Evolutionary conservation across 148 eudicot genomes (phyloP).

Genomic region (Vaccinium myrtillus): DNA sequence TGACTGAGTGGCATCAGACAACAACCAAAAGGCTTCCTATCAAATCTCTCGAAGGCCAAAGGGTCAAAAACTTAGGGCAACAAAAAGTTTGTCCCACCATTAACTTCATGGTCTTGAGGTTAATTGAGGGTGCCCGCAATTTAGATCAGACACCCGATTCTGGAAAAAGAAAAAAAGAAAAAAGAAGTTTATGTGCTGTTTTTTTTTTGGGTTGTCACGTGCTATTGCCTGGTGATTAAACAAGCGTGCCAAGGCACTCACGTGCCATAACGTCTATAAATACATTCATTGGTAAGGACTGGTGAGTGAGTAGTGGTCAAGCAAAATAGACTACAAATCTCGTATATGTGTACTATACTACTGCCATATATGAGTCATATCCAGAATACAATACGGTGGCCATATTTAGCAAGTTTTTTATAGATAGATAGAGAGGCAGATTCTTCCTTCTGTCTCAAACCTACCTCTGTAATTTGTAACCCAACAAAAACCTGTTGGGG

Average conservation of each 20-base stretch:
- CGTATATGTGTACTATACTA: neutral
- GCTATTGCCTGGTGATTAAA: conserved; percentile 12
- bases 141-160: too few relatives aligned
- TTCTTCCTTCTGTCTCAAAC: conserved; percentile 6
- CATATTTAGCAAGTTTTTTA: conserved; percentile 1
- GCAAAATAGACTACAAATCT: conserved; percentile 5
- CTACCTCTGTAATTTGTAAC: conserved; percentile 5
- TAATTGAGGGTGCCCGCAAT: too few relatives aligned
- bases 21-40: too few relatives aligned
- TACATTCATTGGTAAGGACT: conserved; percentile 17
- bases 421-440: neutral
- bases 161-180: too few relatives aligned
- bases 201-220: conserved; percentile 17
- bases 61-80: too few relatives aligned
- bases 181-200: neutral
- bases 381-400: neutral
- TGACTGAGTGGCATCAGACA: too few relatives aligned
- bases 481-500: neutral
- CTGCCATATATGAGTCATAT: neutral
- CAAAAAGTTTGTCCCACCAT: too few relatives aligned
- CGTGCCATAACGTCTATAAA: conserved; percentile 33
- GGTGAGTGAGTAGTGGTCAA: conserved; percentile 20
- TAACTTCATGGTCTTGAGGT: too few relatives aligned
- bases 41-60: too few relatives aligned
- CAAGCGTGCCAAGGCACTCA: conserved; percentile 17